These are phyloP conservation scores for Gliomastix tumulicola DNA, from an alignment of 2,329 filamentous ascomycete species.

Conservation along the genomic window DNA sequence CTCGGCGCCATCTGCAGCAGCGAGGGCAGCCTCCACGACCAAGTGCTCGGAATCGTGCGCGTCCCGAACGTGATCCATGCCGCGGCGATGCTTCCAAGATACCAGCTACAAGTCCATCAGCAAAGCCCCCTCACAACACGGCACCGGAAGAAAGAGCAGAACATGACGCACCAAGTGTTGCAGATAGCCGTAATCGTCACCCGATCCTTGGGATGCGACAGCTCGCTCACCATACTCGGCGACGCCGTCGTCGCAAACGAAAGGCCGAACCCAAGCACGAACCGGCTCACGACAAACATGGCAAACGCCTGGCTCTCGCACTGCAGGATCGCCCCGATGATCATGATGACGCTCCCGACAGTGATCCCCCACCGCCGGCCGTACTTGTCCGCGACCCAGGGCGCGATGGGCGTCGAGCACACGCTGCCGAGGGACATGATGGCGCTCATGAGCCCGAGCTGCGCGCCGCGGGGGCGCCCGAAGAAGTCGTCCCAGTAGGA, in stretches of 20 bases:
- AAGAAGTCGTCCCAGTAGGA: constrained; percentile 33
- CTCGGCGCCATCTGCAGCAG: constrained; percentile 29
- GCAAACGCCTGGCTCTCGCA: constrained; percentile 21
- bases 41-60: constrained; percentile 26
- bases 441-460: constrained; percentile 23
- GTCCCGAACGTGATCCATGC: constrained; percentile 37
- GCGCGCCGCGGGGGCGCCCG: constrained; percentile 19
- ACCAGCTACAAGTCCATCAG: constrained; percentile 26
- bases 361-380: constrained; percentile 22
- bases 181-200: constrained; percentile 45
- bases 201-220: constrained; percentile 46
- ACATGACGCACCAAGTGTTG: constrained; percentile 26
- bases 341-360: constrained; percentile 20
- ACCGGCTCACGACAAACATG: constrained; percentile 48
- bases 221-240: constrained; percentile 42
- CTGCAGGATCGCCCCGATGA: constrained; percentile 21
- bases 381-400: constrained; percentile 19
- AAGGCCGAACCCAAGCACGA: constrained; percentile 47
- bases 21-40: constrained; percentile 26
- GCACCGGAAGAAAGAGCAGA: not conserved
- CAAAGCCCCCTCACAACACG: too few species aligned
- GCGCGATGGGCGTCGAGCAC: constrained; percentile 19
- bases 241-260: constrained; percentile 43
- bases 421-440: constrained; percentile 42
- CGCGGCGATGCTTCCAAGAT: constrained; percentile 33